Conservation (phyloP, 208 protist species). For the Kentomonas sorsogonicus region DNA sequence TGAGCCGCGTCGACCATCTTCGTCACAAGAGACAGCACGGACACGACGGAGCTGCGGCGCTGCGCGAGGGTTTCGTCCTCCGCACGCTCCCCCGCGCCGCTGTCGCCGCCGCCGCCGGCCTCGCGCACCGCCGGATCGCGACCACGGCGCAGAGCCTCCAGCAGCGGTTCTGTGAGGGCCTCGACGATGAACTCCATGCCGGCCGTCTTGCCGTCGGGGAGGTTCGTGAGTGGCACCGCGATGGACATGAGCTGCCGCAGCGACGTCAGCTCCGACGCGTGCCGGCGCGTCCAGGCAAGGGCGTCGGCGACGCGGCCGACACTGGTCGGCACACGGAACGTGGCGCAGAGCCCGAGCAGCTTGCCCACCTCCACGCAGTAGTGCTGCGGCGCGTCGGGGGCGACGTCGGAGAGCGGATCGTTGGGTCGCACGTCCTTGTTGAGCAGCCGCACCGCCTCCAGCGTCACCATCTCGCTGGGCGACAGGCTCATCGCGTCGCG, state of each 20-base stretch:
- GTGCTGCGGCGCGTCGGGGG: slow-evolving; percentile 13
- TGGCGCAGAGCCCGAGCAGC: slow-evolving; percentile 48
- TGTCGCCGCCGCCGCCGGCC: neutral
- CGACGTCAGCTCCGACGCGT: slow-evolving; percentile 30
- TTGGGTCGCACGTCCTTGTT: slow-evolving; percentile 33
- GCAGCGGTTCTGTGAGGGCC: slow-evolving; percentile 41
- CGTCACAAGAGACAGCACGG: slow-evolving; percentile 52
- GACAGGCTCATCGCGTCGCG: too few relatives aligned
- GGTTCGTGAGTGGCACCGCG: slow-evolving; percentile 51
- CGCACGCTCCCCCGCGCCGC: neutral
- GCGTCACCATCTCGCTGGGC: slow-evolving; percentile 19
- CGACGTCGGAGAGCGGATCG: slow-evolving; percentile 61
- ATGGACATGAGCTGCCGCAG: slow-evolving; percentile 79
- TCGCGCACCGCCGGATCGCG: neutral
- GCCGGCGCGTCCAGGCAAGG: slow-evolving; percentile 41
- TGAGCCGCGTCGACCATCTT: slow-evolving; percentile 20
- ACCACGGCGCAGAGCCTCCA: slow-evolving; percentile 24
- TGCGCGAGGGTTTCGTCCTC: slow-evolving; percentile 26
- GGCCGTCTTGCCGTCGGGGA: slow-evolving; percentile 47
- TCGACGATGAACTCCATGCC: slow-evolving; percentile 45
- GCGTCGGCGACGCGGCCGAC: slow-evolving; percentile 49
- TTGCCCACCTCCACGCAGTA: slow-evolving; percentile 77
- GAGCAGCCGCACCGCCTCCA: slow-evolving; percentile 56
- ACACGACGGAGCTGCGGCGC: slow-evolving; percentile 39
- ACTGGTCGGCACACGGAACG: slow-evolving; percentile 58